These are phyloP conservation scores for Talaromyces sp. DNA, from an alignment of 2,329 filamentous ascomycete genomes.

Conservation along the genomic window DNA sequence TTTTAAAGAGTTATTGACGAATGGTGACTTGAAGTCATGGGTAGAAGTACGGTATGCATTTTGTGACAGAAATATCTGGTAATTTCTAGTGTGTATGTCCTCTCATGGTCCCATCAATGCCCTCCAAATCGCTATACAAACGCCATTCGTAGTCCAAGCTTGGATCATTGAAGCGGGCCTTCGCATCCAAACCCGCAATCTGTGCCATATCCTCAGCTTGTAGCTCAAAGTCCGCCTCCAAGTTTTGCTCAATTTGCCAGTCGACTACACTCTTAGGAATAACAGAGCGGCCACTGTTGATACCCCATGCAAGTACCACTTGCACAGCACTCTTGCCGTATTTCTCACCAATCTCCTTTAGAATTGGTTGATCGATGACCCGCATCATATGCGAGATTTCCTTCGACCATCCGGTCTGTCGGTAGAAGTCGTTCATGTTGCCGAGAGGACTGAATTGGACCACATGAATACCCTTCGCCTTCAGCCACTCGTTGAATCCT, in stretches of 20 bases:
- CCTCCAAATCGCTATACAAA: conserved; percentile 18
- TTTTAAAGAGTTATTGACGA: no score
- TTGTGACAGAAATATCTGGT: no score
- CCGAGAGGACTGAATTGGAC: conserved; percentile 34
- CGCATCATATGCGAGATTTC: conserved; percentile 33
- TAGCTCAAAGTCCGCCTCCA: conserved; percentile 57
- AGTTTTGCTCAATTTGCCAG: conserved; percentile 34
- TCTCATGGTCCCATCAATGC: conserved; percentile 5
- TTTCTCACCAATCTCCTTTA: conserved; percentile 24
- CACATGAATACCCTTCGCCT: conserved; percentile 23
- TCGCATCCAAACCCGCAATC: conserved; percentile 45
- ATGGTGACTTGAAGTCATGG: no score
- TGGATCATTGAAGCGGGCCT: conserved; percentile 21
- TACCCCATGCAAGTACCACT: conserved; percentile 47
- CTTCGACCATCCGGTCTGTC: conserved; percentile 18
- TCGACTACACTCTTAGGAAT: conserved; percentile 49
- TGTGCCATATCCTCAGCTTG: conserved; percentile 55
- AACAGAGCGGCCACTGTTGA: conserved; percentile 47
- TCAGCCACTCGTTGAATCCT: conserved; percentile 16
- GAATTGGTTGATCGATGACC: conserved; percentile 19
- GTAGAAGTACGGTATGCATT: no score
- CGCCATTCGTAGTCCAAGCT: conserved; percentile 17
- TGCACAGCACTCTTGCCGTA: conserved; percentile 26
- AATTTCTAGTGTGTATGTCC: background rate
- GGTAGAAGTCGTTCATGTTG: conserved; percentile 47